Evolutionary conservation across 495 filamentous ascomycete genomes (phyloP).

Genomic region (Oidiodendron maius): DNA sequence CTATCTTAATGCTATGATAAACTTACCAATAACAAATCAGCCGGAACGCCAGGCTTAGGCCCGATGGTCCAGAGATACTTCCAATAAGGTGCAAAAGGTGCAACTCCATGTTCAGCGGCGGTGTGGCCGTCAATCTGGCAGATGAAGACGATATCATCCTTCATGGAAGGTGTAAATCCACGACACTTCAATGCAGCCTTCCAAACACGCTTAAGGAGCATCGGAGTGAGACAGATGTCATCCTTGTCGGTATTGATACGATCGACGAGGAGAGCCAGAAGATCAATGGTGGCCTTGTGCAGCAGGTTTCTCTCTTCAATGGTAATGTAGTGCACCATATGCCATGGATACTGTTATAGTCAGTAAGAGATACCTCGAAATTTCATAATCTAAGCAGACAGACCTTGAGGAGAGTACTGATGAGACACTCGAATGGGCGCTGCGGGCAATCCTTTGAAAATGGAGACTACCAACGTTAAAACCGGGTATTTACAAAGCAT

Average conservation of each 20-base stretch:
- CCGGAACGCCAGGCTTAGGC: constrained; percentile 31
- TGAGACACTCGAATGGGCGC: constrained; percentile 69
- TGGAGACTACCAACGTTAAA: constrained; percentile 47
- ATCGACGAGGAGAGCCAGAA: constrained; percentile 34
- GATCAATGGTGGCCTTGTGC: constrained; percentile 42
- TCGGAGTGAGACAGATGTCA: constrained; percentile 37
- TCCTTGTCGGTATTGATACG: constrained; percentile 34
- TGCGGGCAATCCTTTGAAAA: constrained; percentile 61
- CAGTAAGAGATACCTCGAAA: constrained; percentile 1
- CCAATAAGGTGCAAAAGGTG: constrained; percentile 35
- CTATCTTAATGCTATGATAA: no score
- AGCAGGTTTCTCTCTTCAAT: constrained; percentile 55
- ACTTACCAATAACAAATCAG: constrained; percentile 42
- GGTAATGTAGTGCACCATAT: constrained; percentile 53
- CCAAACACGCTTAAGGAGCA: constrained; percentile 52
- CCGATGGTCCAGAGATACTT: constrained; percentile 32
- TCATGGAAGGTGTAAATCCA: constrained; percentile 58
- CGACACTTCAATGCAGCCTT: constrained; percentile 53
- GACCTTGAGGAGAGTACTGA: constrained; percentile 69
- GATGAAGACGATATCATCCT: constrained; percentile 39
- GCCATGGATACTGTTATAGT: constrained; percentile 61
- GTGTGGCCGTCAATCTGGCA: constrained; percentile 18
- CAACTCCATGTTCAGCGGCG: constrained; percentile 20
- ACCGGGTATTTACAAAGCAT: background rate
- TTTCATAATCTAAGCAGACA: constrained; percentile 6